phyloP scores from a whole-genome alignment of 2,329 filamentous ascomycete species.

The Neurospora sp. region DNA sequence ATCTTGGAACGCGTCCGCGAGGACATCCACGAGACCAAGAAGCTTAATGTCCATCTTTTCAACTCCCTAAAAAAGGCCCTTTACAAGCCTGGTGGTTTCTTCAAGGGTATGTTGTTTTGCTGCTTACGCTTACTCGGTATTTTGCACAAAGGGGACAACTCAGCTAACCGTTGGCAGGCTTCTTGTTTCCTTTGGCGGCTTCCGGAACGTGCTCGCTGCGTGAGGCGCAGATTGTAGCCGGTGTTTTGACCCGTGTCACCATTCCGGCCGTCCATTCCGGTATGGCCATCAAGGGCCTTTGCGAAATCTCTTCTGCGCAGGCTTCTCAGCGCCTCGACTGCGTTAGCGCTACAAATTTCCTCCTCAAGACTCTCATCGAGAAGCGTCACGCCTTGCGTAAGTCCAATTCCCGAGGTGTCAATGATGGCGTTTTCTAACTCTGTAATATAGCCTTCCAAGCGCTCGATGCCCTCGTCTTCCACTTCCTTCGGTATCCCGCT shows the following conservation, averaged over 20 bases:
- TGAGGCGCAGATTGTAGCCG: slow-evolving; percentile 85
- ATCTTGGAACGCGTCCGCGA: slow-evolving; percentile 85
- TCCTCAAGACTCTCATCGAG: slow-evolving; percentile 85
- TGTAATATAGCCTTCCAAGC: slow-evolving; percentile 48
- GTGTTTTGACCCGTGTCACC: slow-evolving; percentile 73
- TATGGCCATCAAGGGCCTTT: slow-evolving; percentile 81
- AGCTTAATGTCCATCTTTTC: slow-evolving; percentile 92
- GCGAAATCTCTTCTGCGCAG: slow-evolving; percentile 89
- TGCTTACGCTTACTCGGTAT: neutral
- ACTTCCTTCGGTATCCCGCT: slow-evolving; percentile 75
- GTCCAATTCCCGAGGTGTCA: slow-evolving; percentile 1
- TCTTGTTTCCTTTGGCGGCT: slow-evolving; percentile 81
- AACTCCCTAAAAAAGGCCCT: slow-evolving; percentile 72
- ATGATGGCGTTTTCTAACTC: neutral
- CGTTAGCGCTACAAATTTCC: slow-evolving; percentile 86
- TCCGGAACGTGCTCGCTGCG: slow-evolving; percentile 83
- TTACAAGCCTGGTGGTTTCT: slow-evolving; percentile 75
- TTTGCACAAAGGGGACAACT: neutral
- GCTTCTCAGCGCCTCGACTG: slow-evolving; percentile 74
- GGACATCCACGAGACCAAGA: slow-evolving; percentile 88
- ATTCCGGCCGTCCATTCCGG: slow-evolving; percentile 89
- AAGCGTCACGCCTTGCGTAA: slow-evolving; percentile 85
- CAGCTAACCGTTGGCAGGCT: slow-evolving; percentile 28
- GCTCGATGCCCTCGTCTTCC: slow-evolving; percentile 88
- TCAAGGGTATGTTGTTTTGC: slow-evolving; percentile 53